phyloP scores from a whole-genome alignment of 129 eudicot species.

The Flaveria robusta region DNA sequence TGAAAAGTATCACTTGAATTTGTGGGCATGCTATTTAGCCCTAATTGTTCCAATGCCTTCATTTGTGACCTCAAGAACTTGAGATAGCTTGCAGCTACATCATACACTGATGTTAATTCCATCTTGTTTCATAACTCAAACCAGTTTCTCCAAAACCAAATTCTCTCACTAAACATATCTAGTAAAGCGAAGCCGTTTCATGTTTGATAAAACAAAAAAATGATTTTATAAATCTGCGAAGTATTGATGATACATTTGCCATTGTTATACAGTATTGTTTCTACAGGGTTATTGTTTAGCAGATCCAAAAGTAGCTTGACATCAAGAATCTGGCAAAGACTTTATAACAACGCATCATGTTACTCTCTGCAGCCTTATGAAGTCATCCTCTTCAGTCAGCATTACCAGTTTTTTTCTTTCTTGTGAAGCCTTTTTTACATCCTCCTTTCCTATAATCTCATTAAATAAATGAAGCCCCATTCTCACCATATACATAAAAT shows the following conservation, averaged over 20 bases:
- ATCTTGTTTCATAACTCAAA: too few relatives aligned
- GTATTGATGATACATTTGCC: slow-evolving; percentile 2
- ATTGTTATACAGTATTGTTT: too few relatives aligned
- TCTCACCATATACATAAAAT: neutral
- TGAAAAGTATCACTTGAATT: neutral
- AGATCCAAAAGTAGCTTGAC: too few relatives aligned
- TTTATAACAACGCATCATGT: slow-evolving; percentile 5
- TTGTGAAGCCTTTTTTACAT: slow-evolving; percentile 16
- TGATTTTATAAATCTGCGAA: neutral
- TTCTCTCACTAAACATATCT: too few relatives aligned
- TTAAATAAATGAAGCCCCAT: neutral
- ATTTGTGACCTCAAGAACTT: too few relatives aligned
- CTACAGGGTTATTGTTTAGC: too few relatives aligned
- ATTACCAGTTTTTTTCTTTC: neutral
- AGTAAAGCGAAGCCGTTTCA: neutral
- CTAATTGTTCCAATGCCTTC: neutral
- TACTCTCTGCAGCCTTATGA: slow-evolving; percentile 10
- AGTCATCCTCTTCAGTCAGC: slow-evolving; percentile 12
- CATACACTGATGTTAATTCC: too few relatives aligned
- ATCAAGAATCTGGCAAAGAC: slow-evolving; percentile 3
- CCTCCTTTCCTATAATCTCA: neutral
- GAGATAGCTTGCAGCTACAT: too few relatives aligned
- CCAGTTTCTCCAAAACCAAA: too few relatives aligned
- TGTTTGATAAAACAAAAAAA: neutral
- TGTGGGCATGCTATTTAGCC: neutral